phyloP scores from a whole-genome alignment of 805 yeast species.

The Ogataea methanolica region DNA sequence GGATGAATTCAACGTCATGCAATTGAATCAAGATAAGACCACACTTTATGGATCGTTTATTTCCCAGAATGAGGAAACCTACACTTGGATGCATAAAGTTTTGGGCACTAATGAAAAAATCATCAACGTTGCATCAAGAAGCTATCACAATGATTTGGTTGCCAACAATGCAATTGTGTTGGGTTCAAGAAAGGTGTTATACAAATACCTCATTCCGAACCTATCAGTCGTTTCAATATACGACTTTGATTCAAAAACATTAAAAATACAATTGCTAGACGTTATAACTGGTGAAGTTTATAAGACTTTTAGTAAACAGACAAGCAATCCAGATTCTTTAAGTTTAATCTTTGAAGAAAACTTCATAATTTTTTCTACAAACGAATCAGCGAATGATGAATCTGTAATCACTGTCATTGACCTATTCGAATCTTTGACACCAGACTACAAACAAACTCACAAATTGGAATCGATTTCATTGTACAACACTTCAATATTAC shows the following conservation, averaged over 20 bases:
- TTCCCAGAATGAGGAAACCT: not conserved
- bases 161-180: constrained; percentile 66
- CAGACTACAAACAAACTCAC: constrained; percentile 39
- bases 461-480: constrained; percentile 11
- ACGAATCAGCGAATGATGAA: constrained; percentile 40
- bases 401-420: constrained; percentile 69
- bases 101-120: constrained; percentile 31
- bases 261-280: constrained; percentile 58
- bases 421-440: constrained; percentile 61
- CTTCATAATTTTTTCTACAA: constrained; percentile 72
- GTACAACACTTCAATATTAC: constrained; percentile 28
- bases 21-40: not conserved
- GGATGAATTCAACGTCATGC: constrained; percentile 12
- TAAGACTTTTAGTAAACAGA: constrained; percentile 34
- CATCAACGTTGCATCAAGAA: constrained; percentile 36
- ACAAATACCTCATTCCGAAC: constrained; percentile 80
- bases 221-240: constrained; percentile 46
- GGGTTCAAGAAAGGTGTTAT: constrained; percentile 67
- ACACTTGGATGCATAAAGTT: constrained; percentile 18
- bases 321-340: constrained; percentile 30
- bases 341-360: constrained; percentile 70
- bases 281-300: constrained; percentile 61
- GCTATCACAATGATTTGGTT: constrained; percentile 33
- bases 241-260: constrained; percentile 19
- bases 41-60: constrained; percentile 13